Base-by-base conservation (phyloP, 768 basidiomycete species). In the Lenzites betulinus region DNA sequence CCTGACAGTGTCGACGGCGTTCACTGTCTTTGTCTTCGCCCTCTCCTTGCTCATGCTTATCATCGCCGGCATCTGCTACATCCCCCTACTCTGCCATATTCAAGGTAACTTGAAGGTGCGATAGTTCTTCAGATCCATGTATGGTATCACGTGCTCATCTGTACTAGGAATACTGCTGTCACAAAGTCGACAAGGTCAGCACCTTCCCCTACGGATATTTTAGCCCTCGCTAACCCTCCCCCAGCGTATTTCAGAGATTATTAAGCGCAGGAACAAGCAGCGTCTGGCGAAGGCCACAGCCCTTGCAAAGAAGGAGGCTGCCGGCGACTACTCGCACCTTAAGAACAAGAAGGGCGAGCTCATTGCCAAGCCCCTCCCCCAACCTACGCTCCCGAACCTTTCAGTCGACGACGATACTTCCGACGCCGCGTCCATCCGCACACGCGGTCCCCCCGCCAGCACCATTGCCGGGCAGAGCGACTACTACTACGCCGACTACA, bases 71-170 rank as follows among this genome's bases (percentile, higher is more conserved):
- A 74, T 97, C 55, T 88, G 86, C 70, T 99, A 99, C 67, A 80
- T 98, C 62, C 97, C 97, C n/a, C 81, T 98, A 47, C 82, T 99
- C 26, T 89, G 90, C 71, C 93, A 96, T 70, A 98, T 99, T 66
- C 92, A 91, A 71, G 97, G 96, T 20, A 99, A 99, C 74, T 77
- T 99, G 53, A 99, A 99, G 88, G 92, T 89, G 63, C 59, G 76
- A 4, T 33, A 33, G 11, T 33, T 11, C 63, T 33, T 36, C 26
- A 22, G 43, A 25, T 5, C n/a, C 7, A 43, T 48, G 25, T 41
- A 16, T 15, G 35, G 35, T 15, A 33, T 35, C 15, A 12, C 54
- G 33, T 58, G 28, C 60, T 66, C 38, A 38, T 51, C 60, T 42
- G 62, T 46, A 25, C 46, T 64, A 93, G 89, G 96, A 99, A 81